Percentiles rank a stretch among this genome's conserved stretches.
These are phyloP conservation scores for Hibiscus mutabilis DNA, from an alignment of 345 rosid species.

Conservation along the genomic window DNA sequence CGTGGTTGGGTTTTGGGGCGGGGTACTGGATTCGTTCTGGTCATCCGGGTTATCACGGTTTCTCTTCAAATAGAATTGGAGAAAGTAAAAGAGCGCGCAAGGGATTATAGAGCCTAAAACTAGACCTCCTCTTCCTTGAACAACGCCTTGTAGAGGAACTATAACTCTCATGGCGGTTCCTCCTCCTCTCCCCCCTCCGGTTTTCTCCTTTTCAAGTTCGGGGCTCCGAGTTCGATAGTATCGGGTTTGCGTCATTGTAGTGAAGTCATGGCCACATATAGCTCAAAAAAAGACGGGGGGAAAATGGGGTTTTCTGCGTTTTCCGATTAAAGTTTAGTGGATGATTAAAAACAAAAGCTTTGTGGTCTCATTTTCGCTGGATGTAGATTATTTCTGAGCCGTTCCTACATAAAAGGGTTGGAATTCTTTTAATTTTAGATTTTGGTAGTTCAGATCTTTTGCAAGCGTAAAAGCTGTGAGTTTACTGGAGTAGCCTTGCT, in stretches of 20 bases:
- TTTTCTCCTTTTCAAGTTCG: conserved; percentile 34
- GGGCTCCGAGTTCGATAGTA: conserved; percentile 28
- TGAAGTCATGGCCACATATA: conserved; percentile 18
- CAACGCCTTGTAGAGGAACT: conserved; percentile 90
- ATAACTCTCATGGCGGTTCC: conserved; percentile 89
- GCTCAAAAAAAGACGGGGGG: background rate
- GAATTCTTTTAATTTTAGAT: background rate
- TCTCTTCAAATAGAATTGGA: conserved; percentile 72
- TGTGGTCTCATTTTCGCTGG: background rate
- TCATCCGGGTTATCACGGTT: conserved; percentile 41
- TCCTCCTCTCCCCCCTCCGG: conserved; percentile 30
- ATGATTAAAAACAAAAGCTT: background rate
- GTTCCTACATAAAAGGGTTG: conserved; percentile 28
- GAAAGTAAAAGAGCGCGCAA: conserved; percentile 87
- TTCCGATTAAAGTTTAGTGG: background rate
- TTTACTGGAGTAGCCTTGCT: background rate
- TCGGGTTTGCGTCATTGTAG: conserved; percentile 59
- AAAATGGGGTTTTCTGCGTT: conserved; percentile 24
- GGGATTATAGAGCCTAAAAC: conserved; percentile 87
- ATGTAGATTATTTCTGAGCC: conserved; percentile 14
- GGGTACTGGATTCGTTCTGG: conserved; percentile 23
- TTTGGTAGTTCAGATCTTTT: conserved; percentile 19
- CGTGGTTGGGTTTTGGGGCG: conserved; percentile 20
- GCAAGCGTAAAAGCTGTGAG: conserved; percentile 13
- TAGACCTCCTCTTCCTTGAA: conserved; percentile 87